Base-by-base conservation (phyloP, 345 rosid genomes). In the Citrus glauca region DNA sequence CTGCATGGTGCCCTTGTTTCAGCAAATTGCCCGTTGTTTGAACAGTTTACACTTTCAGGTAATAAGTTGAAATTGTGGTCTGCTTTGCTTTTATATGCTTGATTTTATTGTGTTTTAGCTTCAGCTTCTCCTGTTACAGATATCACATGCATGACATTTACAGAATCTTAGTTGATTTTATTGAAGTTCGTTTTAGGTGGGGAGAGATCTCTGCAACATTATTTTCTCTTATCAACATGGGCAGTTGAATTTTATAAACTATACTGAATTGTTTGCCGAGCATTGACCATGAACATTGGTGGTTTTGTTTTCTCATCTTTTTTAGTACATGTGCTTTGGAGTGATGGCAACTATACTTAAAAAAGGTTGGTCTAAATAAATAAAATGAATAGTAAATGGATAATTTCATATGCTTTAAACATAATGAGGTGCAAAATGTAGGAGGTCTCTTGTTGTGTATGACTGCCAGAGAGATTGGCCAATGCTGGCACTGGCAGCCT, bases 1-100 rank as follows among this genome's bases (percentile, higher is more conserved):
- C 45, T 93, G 97, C 81, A 91, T 93, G 97, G 86, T 93, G 61
- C 95, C 97, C 0, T 88, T 93, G 74, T 91, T 90, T 83, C 90
- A 79, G 78, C 94, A 89, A 78, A 85, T 93, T 74, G 91, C 90
- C 75, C 85, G 76, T 72, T 94, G 98, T 84, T 81, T 94, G 84
- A 89, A 81, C 87, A 93, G 97, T 76, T 83, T 88, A 71, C 98
- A 94, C 81, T 93, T 93, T 89, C 98, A 94, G 97, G 98, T 94
- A 84, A 55, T 45, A 35, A 55, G 56, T 22, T 69, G 65, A 50
- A 38, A 32, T 65, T 27, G 35, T 65, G 14, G 69, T 80, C 62
- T 71, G 59, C 20, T 69, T 59, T 25, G 69, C 71, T 75, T 74
- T 64, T 20, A 62, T 42, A 74, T 30, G 40, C 22, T 63, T 48